Conservation (phyloP, 257 asterid species). For the Cynanchum wilfordii region DNA sequence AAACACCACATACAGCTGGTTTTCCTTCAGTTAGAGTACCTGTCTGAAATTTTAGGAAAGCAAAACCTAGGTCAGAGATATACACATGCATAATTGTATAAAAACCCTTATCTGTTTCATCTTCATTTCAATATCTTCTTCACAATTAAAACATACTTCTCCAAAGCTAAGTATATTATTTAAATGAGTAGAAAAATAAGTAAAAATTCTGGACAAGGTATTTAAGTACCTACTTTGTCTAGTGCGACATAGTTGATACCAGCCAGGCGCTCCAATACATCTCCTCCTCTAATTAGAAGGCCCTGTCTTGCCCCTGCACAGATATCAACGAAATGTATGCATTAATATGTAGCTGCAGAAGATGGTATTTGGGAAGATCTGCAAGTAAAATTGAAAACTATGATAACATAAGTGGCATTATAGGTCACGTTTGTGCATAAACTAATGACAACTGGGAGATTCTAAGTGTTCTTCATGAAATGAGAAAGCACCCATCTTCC, state of each 20-base stretch:
- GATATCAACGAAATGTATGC: constrained; percentile 14
- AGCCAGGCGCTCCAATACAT: constrained; percentile 88
- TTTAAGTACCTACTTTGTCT: constrained; percentile 58
- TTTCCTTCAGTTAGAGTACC: constrained; percentile 97
- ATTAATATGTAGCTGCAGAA: background rate
- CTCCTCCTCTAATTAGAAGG: constrained; percentile 94
- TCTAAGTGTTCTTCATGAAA: background rate
- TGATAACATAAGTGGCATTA: background rate
- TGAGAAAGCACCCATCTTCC: background rate
- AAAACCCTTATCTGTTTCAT: background rate
- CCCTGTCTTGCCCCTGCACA: constrained; percentile 88
- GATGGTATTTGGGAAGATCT: background rate
- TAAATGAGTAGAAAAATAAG: background rate
- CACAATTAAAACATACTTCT: constrained; percentile 7
- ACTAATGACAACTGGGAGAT: background rate
- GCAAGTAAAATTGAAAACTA: background rate
- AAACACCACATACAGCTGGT: constrained; percentile 76
- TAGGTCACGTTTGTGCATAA: background rate
- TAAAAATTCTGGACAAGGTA: background rate
- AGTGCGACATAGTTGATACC: constrained; percentile 65
- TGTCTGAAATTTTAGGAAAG: constrained; percentile 49
- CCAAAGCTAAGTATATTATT: background rate
- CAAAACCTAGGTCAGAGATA: background rate
- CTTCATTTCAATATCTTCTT: background rate
- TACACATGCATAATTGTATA: background rate